Conservation (phyloP, 306 rosid species). For the Rosa rugosa region DNA sequence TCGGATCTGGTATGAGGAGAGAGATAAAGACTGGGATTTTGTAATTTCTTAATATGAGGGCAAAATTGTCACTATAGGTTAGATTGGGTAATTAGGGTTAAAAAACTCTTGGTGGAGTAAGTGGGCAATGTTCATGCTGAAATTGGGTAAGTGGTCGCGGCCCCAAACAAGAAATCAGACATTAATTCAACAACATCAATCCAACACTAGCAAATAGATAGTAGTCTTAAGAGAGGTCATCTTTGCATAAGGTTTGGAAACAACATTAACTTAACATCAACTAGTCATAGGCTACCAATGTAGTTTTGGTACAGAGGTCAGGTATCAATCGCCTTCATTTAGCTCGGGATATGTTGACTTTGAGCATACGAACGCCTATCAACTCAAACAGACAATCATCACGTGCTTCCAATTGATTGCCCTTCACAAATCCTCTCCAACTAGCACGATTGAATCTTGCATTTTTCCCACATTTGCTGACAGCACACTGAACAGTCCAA, state of each 20-base stretch:
- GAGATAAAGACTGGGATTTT: too few relatives aligned
- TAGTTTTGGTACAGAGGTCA: neutral
- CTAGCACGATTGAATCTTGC: neutral
- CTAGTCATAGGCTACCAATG: neutral
- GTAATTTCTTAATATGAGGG: too few relatives aligned
- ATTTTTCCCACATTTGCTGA: neutral
- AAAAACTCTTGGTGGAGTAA: too few relatives aligned
- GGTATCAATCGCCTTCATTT: neutral
- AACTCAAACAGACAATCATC: neutral
- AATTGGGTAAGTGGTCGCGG: too few relatives aligned
- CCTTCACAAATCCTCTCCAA: neutral
- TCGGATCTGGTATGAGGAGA: too few relatives aligned
- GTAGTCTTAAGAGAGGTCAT: neutral
- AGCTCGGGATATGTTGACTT: neutral
- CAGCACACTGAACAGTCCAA: neutral
- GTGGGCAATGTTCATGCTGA: too few relatives aligned
- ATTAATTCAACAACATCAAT: neutral
- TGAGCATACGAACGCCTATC: neutral
- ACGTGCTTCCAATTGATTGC: neutral
- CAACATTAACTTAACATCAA: neutral
- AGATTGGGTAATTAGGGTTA: too few relatives aligned
- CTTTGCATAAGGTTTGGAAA: neutral
- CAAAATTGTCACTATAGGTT: too few relatives aligned
- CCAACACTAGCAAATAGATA: too few relatives aligned
- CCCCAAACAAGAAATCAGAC: neutral